These are phyloP conservation scores for Colletotrichum musae DNA, from an alignment of 2,329 filamentous ascomycete genomes.

Conservation along the genomic window DNA sequence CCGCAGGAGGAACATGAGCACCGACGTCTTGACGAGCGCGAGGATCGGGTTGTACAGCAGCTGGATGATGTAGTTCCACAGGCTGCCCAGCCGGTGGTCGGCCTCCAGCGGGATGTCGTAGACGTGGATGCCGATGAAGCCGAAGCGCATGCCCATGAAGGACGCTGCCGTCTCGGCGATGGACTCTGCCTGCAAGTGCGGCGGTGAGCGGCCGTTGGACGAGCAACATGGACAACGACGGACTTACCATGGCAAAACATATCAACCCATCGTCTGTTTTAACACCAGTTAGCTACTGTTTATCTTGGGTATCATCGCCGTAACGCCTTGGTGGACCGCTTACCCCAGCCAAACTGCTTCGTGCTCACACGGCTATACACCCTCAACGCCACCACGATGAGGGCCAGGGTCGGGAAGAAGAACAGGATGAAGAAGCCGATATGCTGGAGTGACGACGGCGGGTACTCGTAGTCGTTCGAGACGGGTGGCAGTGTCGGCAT, in stretches of 20 bases:
- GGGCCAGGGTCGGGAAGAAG: slow-evolving; percentile 30
- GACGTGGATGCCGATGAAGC: slow-evolving; percentile 36
- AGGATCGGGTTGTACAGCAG: slow-evolving; percentile 54
- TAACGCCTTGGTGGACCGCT: background rate
- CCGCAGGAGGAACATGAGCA: slow-evolving; percentile 52
- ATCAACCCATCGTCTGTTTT: slow-evolving; percentile 33
- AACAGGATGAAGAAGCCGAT: slow-evolving; percentile 32
- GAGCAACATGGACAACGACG: background rate
- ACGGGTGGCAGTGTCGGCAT: slow-evolving; percentile 16
- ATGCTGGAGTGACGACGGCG: slow-evolving; percentile 28
- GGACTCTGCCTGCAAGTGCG: slow-evolving; percentile 23
- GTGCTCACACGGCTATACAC: slow-evolving; percentile 33
- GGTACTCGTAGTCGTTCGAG: slow-evolving; percentile 32
- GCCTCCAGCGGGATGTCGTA: slow-evolving; percentile 31
- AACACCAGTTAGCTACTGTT: slow-evolving; percentile 2
- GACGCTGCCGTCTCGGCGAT: slow-evolving; percentile 35
- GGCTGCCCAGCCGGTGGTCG: slow-evolving; percentile 28
- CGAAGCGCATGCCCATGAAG: slow-evolving; percentile 32
- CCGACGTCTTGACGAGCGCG: slow-evolving; percentile 53
- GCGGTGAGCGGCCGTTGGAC: background rate
- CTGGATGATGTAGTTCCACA: slow-evolving; percentile 52
- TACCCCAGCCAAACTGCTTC: slow-evolving; percentile 39
- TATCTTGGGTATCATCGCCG: background rate
- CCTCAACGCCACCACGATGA: slow-evolving; percentile 28
- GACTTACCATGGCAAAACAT: slow-evolving; percentile 34